These are phyloP conservation scores for Pyrus pyrifolia DNA, from an alignment of 306 rosid genomes.

Conservation along the genomic window DNA sequence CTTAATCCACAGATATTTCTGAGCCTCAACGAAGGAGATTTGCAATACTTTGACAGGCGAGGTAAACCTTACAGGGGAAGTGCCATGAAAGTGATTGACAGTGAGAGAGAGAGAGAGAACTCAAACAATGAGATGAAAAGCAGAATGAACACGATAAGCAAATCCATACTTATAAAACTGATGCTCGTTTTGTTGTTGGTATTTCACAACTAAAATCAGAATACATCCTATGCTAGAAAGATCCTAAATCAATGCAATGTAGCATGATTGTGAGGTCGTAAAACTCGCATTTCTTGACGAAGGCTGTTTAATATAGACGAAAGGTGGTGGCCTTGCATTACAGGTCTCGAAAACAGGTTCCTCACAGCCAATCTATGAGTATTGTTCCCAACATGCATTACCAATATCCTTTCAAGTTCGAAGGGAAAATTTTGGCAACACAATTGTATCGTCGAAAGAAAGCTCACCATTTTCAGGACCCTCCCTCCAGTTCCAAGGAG, in stretches of 20 bases:
- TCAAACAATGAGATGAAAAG: neutral
- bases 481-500: conserved; percentile 91
- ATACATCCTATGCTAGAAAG: neutral
- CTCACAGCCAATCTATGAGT: neutral
- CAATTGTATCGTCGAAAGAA: neutral
- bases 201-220: neutral
- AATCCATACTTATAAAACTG: neutral
- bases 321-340: too few species aligned
- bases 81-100: neutral
- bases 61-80: neutral
- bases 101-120: neutral
- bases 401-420: neutral
- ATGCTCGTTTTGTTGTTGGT: neutral
- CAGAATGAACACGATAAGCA: neutral
- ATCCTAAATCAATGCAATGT: neutral
- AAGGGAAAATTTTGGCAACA: neutral
- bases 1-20: neutral
- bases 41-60: neutral
- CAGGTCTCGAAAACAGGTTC: neutral
- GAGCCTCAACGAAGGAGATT: neutral
- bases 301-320: neutral
- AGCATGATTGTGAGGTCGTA: neutral
- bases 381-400: neutral
- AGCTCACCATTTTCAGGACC: conserved; percentile 66
- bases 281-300: neutral